These are phyloP conservation scores for Penicillium mononematosum DNA, from an alignment of 495 filamentous ascomycete genomes.

Conservation along the genomic window DNA sequence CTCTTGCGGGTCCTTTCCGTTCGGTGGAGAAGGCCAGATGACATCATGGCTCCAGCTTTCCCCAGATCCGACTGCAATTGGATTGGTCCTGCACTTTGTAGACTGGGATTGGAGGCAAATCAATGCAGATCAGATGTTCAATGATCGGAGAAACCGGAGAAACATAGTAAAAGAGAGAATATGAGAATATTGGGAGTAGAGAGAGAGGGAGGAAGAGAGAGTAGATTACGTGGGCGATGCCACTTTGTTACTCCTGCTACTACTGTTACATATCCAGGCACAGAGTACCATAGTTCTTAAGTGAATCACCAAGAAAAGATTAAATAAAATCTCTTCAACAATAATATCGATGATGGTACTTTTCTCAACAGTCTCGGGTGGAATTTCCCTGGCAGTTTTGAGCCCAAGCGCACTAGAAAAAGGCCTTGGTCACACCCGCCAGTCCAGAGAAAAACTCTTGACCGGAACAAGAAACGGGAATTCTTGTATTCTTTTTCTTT, in stretches of 20 bases:
- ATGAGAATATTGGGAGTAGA: neutral
- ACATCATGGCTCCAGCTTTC: slow-evolving; percentile 4
- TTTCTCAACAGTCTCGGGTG: slow-evolving; percentile 2
- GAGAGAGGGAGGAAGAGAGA: neutral
- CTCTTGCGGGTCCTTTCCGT: neutral
- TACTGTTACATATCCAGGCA: neutral
- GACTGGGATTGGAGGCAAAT: neutral
- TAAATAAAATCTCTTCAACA: neutral
- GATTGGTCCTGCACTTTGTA: neutral
- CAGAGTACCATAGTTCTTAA: neutral
- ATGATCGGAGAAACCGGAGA: neutral
- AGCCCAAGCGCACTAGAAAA: neutral
- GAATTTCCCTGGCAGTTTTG: slow-evolving; percentile 3
- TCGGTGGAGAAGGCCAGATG: neutral
- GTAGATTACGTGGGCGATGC: neutral
- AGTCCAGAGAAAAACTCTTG: slow-evolving; percentile 4
- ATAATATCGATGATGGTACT: neutral
- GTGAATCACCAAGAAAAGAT: neutral
- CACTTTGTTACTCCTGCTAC: neutral
- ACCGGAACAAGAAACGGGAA: slow-evolving; percentile 1
- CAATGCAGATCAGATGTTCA: neutral
- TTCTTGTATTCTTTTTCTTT: neutral
- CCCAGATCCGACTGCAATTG: neutral
- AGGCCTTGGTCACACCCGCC: neutral
- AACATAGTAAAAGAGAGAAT: neutral